These are phyloP conservation scores for Talaromyces islandicus DNA, from an alignment of 2,329 filamentous ascomycete species.

Conservation along the genomic window DNA sequence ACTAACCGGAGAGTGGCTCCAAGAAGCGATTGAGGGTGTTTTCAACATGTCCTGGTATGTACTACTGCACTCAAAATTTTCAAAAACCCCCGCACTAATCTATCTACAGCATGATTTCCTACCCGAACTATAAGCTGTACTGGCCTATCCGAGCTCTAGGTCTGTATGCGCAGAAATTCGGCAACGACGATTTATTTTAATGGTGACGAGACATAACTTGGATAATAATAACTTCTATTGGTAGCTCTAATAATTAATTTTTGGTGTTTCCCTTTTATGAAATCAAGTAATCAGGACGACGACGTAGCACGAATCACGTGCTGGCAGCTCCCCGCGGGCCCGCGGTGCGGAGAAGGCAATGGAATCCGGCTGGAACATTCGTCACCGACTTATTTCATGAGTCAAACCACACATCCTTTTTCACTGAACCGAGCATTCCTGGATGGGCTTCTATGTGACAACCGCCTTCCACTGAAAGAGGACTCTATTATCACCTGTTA, in stretches of 20 bases:
- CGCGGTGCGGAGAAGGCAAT: slow-evolving; percentile 9
- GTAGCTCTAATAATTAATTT: neutral
- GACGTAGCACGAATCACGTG: neutral
- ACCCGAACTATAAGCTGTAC: slow-evolving; percentile 97
- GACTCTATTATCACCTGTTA: neutral
- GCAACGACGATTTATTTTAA: slow-evolving; percentile 52
- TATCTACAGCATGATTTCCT: slow-evolving; percentile 76
- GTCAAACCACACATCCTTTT: neutral
- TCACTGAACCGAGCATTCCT: neutral
- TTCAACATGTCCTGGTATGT: slow-evolving; percentile 93
- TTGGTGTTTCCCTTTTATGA: neutral
- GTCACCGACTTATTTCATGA: neutral
- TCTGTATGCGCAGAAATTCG: slow-evolving; percentile 72
- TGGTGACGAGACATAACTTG: neutral
- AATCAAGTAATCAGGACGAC: neutral
- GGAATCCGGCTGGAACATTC: slow-evolving; percentile 6
- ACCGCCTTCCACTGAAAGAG: neutral
- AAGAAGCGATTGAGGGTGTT: slow-evolving; percentile 94
- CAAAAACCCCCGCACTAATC: slow-evolving; percentile 16
- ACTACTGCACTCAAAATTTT: neutral
- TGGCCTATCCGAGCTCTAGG: slow-evolving; percentile 93
- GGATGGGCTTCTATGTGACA: neutral
- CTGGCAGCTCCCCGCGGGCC: neutral
- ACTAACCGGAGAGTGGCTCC: slow-evolving; percentile 85
- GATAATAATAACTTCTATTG: neutral